A percentile compares a stretch with the other conserved stretches of the same genome.
Conservation (phyloP, 768 basidiomycete species). For the Podaxis sp. region DNA sequence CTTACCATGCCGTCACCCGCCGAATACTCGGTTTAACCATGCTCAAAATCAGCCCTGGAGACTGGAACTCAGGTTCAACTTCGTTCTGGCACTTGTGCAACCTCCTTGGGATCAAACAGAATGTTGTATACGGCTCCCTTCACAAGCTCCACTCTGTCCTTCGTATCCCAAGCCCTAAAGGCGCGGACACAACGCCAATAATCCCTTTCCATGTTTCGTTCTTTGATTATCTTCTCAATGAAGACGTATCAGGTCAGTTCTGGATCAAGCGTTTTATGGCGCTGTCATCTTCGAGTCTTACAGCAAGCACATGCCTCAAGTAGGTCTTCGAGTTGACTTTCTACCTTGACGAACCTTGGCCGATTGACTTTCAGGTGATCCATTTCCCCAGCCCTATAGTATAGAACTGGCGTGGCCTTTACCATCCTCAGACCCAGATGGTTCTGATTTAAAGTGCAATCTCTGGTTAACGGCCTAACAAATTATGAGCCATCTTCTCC, state of each 20-base stretch:
- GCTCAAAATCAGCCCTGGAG: not conserved
- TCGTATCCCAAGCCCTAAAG: not conserved
- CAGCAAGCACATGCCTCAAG: not conserved
- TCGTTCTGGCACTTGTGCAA: not conserved
- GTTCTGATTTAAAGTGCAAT: not conserved
- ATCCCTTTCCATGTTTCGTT: not conserved
- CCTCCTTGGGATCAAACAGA: not conserved
- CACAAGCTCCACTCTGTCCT: slow-evolving; percentile 4
- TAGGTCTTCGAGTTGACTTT: not conserved
- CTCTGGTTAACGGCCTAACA: not conserved
- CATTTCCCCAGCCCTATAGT: not conserved
- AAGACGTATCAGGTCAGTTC: not conserved
- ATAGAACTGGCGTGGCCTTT: not conserved
- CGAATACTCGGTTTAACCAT: not conserved
- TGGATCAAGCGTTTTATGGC: not conserved
- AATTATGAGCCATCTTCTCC: not conserved
- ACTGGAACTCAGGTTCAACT: not conserved
- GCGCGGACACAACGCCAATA: not conserved
- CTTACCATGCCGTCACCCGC: not conserved
- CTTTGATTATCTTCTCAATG: not conserved
- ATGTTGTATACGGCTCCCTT: slow-evolving; percentile 1
- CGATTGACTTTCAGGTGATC: not conserved
- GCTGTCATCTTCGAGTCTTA: not conserved
- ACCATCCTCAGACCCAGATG: not conserved
- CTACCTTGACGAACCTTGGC: not conserved